Evolutionary conservation across 306 rosid genomes (phyloP), one percentile per base, ranked within the genome.

Genomic region (Albizia julibrissin): DNA sequence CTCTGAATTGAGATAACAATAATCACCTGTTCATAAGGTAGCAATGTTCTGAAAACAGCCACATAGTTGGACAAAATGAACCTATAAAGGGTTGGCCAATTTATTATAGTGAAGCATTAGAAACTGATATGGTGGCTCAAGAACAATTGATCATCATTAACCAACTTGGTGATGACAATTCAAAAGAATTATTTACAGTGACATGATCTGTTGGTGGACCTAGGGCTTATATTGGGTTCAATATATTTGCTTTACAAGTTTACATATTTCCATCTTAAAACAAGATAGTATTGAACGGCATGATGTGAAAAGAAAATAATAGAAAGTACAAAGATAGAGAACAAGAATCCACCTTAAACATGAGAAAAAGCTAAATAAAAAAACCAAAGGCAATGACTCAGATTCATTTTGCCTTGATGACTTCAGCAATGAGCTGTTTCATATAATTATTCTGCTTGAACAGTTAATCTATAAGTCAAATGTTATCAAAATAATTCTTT

Each of bases 21-120:
- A 83, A 69, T 86, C 84, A 93, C 99, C 98, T 89, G 93, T 87
- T 92, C 93, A 87, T 95, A 95, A 49, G 97, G 97, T 76, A 91
- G 84, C 87, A 95, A 87, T 77, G 86, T 84, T 87, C 87, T 84
- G 90, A 95, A 95, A 80, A 93, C 88, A 79, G 94, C 88, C 85
- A 87, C 97, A 90, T 95, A 93, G 81, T 89, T 95, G 83, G 99
- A 93, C 87, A 95, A 88, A 82, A 95, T 74, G 81, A 95, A 95
- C 92, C 98, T 93, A 82, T 46, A 83, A 79, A 84, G 66, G 34
- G 74, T 69, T 39, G 56, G 72, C 40, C 10, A 74, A 83, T 69
- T 79, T 43, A 69, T 59, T 40, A 73, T 29, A 67, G 50, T 56
- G 75, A 79, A 56, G 81, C 69, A 82, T 10, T 44, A 86, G 72